phyloP scores from a whole-genome alignment of 345 rosid species.

The Eucalyptus cloeziana region DNA sequence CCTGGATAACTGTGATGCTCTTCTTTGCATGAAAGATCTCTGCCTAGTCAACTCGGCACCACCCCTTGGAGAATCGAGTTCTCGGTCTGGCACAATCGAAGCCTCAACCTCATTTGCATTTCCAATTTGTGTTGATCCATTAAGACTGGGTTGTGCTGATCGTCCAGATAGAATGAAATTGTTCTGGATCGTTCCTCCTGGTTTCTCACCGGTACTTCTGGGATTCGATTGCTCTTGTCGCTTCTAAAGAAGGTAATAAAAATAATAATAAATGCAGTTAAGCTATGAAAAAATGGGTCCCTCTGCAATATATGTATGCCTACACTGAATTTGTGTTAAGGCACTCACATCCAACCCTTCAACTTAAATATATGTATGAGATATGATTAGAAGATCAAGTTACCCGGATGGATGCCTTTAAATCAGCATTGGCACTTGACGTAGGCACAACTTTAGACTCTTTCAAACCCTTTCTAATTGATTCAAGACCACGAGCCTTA shows the following conservation, averaged over 20 bases:
- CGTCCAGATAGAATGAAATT: constrained; percentile 14
- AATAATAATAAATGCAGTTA: not conserved
- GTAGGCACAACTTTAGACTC: constrained; percentile 28
- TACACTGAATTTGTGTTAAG: not conserved
- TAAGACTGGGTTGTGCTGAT: constrained; percentile 1
- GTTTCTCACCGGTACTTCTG: constrained; percentile 17
- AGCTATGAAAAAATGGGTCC: not conserved
- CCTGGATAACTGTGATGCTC: constrained; percentile 42
- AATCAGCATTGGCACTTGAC: constrained; percentile 31
- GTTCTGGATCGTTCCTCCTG: constrained; percentile 9
- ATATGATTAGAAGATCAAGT: not conserved
- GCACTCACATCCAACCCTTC: not conserved
- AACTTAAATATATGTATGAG: not conserved
- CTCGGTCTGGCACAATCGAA: constrained; percentile 1
- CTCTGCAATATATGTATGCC: not conserved
- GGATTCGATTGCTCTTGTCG: constrained; percentile 22
- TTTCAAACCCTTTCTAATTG: constrained; percentile 4
- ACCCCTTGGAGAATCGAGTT: constrained; percentile 16
- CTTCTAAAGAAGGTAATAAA: constrained; percentile 24
- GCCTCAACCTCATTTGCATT: constrained; percentile 12
- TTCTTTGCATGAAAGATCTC: constrained; percentile 30
- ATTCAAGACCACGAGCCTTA: constrained; percentile 16
- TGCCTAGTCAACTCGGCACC: constrained; percentile 25
- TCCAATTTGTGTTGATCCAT: constrained; percentile 12
- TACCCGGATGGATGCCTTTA: constrained; percentile 22